These are phyloP conservation scores for Ceratocystis alfenasii DNA, from an alignment of 2,329 filamentous ascomycete genomes.

Conservation along the genomic window DNA sequence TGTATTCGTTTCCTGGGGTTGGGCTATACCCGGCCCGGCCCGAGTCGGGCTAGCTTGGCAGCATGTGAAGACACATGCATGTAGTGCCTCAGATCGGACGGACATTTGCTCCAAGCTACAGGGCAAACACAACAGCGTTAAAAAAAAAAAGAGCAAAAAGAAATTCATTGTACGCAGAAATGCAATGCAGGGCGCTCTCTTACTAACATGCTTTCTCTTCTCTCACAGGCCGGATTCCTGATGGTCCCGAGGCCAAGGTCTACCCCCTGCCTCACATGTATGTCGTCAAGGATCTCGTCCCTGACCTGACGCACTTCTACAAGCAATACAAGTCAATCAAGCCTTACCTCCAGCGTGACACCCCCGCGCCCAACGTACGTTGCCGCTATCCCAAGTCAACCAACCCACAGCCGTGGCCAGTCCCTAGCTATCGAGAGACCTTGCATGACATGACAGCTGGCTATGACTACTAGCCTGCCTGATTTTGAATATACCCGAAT, in stretches of 20 bases:
- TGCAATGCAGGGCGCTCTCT: not conserved
- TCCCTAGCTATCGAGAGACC: too few relatives aligned
- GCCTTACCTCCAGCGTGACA: conserved; percentile 90
- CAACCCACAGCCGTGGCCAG: too few relatives aligned
- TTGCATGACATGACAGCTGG: too few relatives aligned
- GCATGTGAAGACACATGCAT: conserved; percentile 11
- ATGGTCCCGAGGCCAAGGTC: conserved; percentile 81
- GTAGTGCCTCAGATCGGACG: not conserved
- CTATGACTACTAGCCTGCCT: not conserved
- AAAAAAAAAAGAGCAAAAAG: not conserved
- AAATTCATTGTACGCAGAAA: too few relatives aligned
- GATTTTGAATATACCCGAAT: not conserved
- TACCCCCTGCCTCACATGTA: conserved; percentile 98
- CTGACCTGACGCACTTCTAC: conserved; percentile 97
- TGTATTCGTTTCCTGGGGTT: not conserved
- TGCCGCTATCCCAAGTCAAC: not conserved
- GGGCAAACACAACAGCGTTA: not conserved
- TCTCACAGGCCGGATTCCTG: conserved; percentile 75
- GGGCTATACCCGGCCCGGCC: not conserved
- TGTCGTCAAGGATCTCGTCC: conserved; percentile 97
- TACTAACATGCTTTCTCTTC: conserved; percentile 1
- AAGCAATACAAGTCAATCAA: conserved; percentile 99
- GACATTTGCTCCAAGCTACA: not conserved
- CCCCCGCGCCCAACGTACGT: conserved; percentile 69
- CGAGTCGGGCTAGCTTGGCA: conserved; percentile 17